A percentile compares a stretch with the other conserved stretches of the same genome.
Evolutionary conservation across 2,329 filamentous ascomycete species (phyloP).

Genomic region (Botrytis squamosa): DNA sequence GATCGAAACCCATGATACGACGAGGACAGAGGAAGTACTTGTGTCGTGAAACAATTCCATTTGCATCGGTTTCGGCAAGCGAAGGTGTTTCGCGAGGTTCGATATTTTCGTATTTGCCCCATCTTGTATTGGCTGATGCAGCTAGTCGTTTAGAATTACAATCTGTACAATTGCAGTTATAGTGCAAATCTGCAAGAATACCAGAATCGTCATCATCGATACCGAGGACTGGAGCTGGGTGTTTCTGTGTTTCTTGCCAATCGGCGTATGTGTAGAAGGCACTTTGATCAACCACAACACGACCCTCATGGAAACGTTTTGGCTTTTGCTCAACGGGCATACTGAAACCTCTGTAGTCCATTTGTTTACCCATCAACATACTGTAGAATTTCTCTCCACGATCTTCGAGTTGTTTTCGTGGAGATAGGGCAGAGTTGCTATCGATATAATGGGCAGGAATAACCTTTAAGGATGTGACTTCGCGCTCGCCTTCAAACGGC

Average conservation of each 20-base stretch:
- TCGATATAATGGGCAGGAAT: conserved; percentile 32
- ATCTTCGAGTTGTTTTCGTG: conserved; percentile 27
- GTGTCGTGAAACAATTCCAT: conserved; percentile 23
- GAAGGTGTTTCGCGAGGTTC: conserved; percentile 26
- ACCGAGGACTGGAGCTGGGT: conserved; percentile 27
- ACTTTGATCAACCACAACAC: conserved; percentile 30
- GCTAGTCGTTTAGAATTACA: conserved; percentile 27
- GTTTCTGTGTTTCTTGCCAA: conserved; percentile 27
- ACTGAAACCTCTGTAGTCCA: conserved; percentile 32
- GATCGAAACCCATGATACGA: conserved; percentile 31
- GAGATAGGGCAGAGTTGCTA: conserved; percentile 23
- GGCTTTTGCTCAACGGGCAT: conserved; percentile 29
- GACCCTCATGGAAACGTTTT: conserved; percentile 29
- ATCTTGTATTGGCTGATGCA: conserved; percentile 28
- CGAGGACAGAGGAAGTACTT: conserved; percentile 30
- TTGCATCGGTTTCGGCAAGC: conserved; percentile 16
- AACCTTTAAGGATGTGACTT: conserved; percentile 35
- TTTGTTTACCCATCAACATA: conserved; percentile 30
- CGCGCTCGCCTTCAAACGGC: conserved; percentile 35
- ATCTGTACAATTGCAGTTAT: conserved; percentile 27
- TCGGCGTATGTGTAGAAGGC: conserved; percentile 31
- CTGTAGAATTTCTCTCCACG: conserved; percentile 32
- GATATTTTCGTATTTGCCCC: conserved; percentile 30
- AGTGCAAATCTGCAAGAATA: conserved; percentile 28
- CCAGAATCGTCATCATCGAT: conserved; percentile 30